Conservation (phyloP, 352 stramenopile species). For the Globisporangium acanthophoron region DNA sequence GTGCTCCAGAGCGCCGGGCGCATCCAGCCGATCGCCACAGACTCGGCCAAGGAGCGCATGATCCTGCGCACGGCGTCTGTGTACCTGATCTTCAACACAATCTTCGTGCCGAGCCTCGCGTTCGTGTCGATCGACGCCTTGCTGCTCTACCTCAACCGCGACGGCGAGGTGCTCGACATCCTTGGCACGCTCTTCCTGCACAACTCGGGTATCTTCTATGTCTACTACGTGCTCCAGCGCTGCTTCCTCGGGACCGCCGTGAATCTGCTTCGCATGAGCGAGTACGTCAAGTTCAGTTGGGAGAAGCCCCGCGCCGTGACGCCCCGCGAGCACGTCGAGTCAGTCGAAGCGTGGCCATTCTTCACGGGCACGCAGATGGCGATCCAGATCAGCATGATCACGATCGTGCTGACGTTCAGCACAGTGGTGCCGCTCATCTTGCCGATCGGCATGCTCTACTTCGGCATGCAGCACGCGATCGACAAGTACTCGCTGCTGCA, state of each 20-base stretch:
- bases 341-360: constrained; percentile 73
- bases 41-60: constrained; percentile 80
- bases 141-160: constrained; percentile 65
- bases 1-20: constrained; percentile 72
- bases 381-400: constrained; percentile 81
- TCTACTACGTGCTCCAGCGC: constrained; percentile 83
- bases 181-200: constrained; percentile 80
- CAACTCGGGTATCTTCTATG: constrained; percentile 88
- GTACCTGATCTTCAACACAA: constrained; percentile 87
- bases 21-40: constrained; percentile 80
- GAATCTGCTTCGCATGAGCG: constrained; percentile 65
- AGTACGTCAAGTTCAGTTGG: constrained; percentile 80
- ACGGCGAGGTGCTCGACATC: constrained; percentile 75
- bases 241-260: constrained; percentile 78
- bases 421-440: constrained; percentile 83
- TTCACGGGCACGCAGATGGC: constrained; percentile 82
- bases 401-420: constrained; percentile 79
- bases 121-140: constrained; percentile 86
- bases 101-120: constrained; percentile 79
- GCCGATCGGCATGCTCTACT: constrained; percentile 76
- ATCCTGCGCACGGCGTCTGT: constrained; percentile 74
- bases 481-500: constrained; percentile 83
- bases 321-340: constrained; percentile 56
- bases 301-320: constrained; percentile 73
- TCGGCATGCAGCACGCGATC: constrained; percentile 76